These are phyloP conservation scores for Eimeria necatrix DNA, from an alignment of 169 alveolate species.

Conservation along the genomic window DNA sequence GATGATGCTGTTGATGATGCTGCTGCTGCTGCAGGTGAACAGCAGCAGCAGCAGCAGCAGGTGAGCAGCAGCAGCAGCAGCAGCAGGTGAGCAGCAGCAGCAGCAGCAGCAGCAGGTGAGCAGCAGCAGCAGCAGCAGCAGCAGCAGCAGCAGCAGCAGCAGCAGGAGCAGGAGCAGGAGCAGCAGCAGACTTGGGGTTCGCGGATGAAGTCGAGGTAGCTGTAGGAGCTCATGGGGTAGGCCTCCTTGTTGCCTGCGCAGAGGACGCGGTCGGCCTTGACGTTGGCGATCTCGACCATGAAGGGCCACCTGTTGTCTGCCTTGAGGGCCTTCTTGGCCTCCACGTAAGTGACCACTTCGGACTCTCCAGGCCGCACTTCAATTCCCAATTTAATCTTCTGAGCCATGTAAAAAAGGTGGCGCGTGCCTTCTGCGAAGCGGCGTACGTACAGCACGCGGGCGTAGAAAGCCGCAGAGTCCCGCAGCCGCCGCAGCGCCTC, in stretches of 20 bases:
- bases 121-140: no score
- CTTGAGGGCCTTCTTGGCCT: slow-evolving; percentile 83
- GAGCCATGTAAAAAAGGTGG: slow-evolving; percentile 84
- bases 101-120: no score
- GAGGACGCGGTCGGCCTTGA: slow-evolving; percentile 81
- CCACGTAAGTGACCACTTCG: slow-evolving; percentile 86
- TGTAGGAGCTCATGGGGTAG: slow-evolving; percentile 86
- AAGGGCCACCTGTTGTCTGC: slow-evolving; percentile 85
- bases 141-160: no score
- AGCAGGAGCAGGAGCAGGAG: no score
- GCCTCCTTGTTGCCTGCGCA: slow-evolving; percentile 85
- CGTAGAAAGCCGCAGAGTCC: slow-evolving; percentile 27
- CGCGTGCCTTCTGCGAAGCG: slow-evolving; percentile 83
- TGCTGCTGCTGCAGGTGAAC: not conserved
- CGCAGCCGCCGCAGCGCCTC: slow-evolving; percentile 2
- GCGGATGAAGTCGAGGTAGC: slow-evolving; percentile 87
- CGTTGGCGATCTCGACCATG: slow-evolving; percentile 85
- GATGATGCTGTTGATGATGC: no score
- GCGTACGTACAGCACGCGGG: slow-evolving; percentile 77
- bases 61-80: no score
- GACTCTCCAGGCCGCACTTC: slow-evolving; percentile 85
- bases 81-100: no score
- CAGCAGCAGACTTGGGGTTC: slow-evolving; percentile 79
- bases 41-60: no score
- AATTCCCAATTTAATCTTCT: slow-evolving; percentile 82